phyloP scores from a whole-genome alignment of 2,329 filamentous ascomycete species.

The Trichophyton rubrum region DNA sequence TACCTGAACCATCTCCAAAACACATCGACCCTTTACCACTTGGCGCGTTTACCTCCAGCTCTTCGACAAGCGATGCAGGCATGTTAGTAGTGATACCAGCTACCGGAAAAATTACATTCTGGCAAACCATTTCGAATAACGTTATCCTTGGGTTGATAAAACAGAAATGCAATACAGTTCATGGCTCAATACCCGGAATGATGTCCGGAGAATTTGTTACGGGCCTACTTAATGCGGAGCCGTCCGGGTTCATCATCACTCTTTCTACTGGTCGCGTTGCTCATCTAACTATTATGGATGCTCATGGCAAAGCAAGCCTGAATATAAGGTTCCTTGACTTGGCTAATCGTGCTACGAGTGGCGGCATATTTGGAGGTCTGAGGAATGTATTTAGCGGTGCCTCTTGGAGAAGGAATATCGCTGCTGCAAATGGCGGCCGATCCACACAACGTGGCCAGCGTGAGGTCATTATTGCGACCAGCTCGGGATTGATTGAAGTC shows the following conservation, averaged over 20 bases:
- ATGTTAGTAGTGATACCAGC: constrained; percentile 74
- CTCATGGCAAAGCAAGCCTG: constrained; percentile 73
- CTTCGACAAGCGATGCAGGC: constrained; percentile 68
- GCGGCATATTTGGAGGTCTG: constrained; percentile 69
- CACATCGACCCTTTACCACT: constrained; percentile 58
- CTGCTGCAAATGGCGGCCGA: constrained; percentile 62
- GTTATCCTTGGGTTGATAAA: constrained; percentile 72
- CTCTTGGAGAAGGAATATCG: constrained; percentile 62
- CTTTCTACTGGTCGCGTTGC: constrained; percentile 78
- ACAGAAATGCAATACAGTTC: constrained; percentile 67
- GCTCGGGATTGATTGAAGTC: constrained; percentile 62
- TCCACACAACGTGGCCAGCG: constrained; percentile 67
- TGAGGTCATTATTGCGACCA: constrained; percentile 67
- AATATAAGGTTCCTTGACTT: constrained; percentile 56
- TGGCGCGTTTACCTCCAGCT: constrained; percentile 68
- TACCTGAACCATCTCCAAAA: constrained; percentile 59
- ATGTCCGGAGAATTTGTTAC: constrained; percentile 65
- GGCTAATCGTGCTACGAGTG: constrained; percentile 43
- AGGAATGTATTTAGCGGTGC: constrained; percentile 61
- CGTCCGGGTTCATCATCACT: constrained; percentile 70
- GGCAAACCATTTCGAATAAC: constrained; percentile 87
- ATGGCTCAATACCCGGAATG: constrained; percentile 60
- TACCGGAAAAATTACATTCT: constrained; percentile 78
- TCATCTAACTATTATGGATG: constrained; percentile 73
- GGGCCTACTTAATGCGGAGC: constrained; percentile 71